phyloP scores from a whole-genome alignment of 139 green algal genomes.

The Volvox africanus region DNA sequence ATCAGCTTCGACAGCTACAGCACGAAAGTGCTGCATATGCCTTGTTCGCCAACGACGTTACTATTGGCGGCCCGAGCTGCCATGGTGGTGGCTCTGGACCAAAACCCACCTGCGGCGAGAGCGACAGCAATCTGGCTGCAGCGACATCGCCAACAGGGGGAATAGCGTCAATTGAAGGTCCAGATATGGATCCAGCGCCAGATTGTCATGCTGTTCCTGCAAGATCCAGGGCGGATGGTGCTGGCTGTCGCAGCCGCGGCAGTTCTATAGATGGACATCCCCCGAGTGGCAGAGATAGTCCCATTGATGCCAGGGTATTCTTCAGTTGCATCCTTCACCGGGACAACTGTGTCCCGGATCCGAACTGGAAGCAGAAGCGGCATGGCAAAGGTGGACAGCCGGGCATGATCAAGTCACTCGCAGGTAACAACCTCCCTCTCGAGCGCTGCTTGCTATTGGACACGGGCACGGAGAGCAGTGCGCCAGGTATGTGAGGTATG shows the following conservation, averaged over 20 bases:
- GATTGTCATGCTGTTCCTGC: neutral
- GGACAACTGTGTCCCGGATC: constrained; percentile 54
- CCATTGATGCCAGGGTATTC: constrained; percentile 32
- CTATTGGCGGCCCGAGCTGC: neutral
- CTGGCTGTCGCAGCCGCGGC: neutral
- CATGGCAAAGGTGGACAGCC: constrained; percentile 71
- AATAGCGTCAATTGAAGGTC: neutral
- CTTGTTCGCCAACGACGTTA: too few species aligned
- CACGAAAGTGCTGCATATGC: neutral
- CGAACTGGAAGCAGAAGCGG: constrained; percentile 26
- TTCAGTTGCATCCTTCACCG: constrained; percentile 61
- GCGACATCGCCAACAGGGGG: neutral
- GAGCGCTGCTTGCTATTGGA: constrained; percentile 71
- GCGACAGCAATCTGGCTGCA: neutral
- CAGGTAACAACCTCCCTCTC: constrained; percentile 57
- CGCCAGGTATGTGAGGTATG: constrained; percentile 7
- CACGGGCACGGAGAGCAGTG: constrained; percentile 72
- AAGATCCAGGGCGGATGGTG: neutral
- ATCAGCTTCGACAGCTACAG: neutral
- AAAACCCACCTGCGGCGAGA: neutral
- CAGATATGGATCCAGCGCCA: neutral
- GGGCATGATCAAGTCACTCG: constrained; percentile 80
- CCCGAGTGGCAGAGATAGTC: neutral
- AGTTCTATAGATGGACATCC: neutral
- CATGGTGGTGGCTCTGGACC: neutral